These are phyloP conservation scores for Dryadomyces quercivorus DNA, from an alignment of 2,329 filamentous ascomycete genomes.

Conservation along the genomic window DNA sequence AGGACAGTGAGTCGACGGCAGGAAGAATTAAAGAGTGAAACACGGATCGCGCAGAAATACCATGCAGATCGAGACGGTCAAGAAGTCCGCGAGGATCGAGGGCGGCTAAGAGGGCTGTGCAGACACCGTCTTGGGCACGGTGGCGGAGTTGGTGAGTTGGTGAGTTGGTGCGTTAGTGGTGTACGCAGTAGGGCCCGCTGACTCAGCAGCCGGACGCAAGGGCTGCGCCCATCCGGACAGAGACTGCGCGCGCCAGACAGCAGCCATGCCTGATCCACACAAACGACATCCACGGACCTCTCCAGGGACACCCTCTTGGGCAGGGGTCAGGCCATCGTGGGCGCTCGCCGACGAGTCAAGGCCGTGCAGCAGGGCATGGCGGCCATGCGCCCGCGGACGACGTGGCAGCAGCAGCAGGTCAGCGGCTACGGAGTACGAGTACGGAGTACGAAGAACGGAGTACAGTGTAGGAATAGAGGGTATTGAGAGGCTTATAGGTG, in stretches of 20 bases:
- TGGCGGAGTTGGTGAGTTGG: background rate
- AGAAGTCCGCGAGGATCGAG: background rate
- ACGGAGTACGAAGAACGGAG: no score
- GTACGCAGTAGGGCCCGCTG: background rate
- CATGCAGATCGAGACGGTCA: background rate
- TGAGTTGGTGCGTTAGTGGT: background rate
- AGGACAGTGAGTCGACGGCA: no score
- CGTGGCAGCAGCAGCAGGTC: background rate
- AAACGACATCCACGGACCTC: no score
- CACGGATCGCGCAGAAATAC: no score
- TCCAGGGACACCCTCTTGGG: no score
- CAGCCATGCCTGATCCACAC: no score
- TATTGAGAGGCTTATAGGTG: no score
- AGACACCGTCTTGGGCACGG: background rate
- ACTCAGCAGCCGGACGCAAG: background rate
- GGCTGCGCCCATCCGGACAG: no score
- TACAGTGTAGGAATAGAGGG: no score
- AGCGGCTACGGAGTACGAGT: no score
- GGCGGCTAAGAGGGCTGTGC: background rate
- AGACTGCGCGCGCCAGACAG: no score
- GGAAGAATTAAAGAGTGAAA: no score
- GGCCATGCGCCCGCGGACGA: background rate
- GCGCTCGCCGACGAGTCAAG: background rate
- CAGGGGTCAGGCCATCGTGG: background rate
- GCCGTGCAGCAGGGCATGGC: background rate